Percentiles rank a stretch among this genome's conserved stretches.
Conservation (phyloP, 306 rosid species). For the Vigna angularis region DNA sequence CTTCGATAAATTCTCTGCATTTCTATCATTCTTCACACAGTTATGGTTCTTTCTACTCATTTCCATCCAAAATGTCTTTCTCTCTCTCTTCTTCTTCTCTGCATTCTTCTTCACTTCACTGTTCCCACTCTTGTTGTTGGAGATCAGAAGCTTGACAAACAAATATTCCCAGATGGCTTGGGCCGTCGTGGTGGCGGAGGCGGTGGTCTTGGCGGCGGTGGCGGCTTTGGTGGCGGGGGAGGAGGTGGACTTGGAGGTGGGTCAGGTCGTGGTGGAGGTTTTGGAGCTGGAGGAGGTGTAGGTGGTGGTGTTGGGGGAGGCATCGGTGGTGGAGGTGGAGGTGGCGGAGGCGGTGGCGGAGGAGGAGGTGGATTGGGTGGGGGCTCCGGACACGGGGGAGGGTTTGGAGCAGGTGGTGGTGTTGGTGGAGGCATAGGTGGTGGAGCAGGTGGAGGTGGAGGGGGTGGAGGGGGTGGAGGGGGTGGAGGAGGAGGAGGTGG, state of each 20-base stretch:
- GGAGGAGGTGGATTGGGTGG: slow-evolving; percentile 46
- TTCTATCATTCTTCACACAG: background rate
- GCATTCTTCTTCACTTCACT: slow-evolving; percentile 61
- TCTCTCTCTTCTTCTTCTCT: slow-evolving; percentile 50
- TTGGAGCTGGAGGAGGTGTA: slow-evolving; percentile 49
- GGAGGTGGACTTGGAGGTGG: slow-evolving; percentile 53
- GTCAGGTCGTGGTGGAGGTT: slow-evolving; percentile 43
- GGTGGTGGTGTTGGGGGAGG: slow-evolving; percentile 51
- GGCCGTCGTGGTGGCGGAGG: slow-evolving; percentile 56
- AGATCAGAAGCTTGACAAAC: slow-evolving; percentile 61
- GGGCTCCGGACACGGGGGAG: slow-evolving; percentile 52
- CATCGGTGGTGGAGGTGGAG: slow-evolving; percentile 44
- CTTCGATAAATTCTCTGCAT: background rate
- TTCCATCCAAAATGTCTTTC: slow-evolving; percentile 53
- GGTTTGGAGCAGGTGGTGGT: slow-evolving; percentile 50
- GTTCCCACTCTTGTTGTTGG: slow-evolving; percentile 50
- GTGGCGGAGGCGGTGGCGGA: slow-evolving; percentile 45
- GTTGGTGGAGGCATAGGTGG: slow-evolving; percentile 47
- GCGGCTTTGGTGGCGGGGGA: slow-evolving; percentile 49
- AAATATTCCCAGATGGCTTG: slow-evolving; percentile 52
- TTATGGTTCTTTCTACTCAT: slow-evolving; percentile 38
- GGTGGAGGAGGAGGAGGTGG: slow-evolving; percentile 62
- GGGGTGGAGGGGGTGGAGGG: too few relatives aligned
- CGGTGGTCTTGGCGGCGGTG: slow-evolving; percentile 41
- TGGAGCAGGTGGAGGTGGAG: slow-evolving; percentile 27